A percentile compares a stretch with the other conserved stretches of the same genome.
Evolutionary conservation across 176 grass and related monocot species (phyloP).

Genomic region (Avena atlantica): DNA sequence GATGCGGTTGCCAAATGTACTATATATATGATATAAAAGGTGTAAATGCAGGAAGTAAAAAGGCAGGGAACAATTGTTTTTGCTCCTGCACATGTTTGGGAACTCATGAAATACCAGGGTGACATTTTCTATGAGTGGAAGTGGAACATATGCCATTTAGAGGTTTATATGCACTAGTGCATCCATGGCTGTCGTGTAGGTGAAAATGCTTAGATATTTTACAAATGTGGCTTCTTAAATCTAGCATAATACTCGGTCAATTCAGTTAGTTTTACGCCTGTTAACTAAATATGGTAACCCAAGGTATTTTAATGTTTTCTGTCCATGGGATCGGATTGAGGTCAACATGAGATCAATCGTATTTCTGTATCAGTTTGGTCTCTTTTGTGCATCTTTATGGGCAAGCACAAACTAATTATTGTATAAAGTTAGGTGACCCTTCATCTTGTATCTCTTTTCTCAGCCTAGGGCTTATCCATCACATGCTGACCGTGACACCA

Average conservation of each 20-base stretch:
- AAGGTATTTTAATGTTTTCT: conserved; percentile 12
- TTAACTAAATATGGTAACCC: not conserved
- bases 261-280: not conserved
- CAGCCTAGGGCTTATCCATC: conserved; percentile 66
- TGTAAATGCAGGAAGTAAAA: not conserved
- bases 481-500: conserved; percentile 78
- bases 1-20: not conserved
- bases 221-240: not conserved
- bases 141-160: not conserved
- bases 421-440: conserved; percentile 15
- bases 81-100: not conserved
- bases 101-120: not conserved
- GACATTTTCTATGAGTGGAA: not conserved
- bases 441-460: conserved; percentile 37
- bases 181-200: not conserved
- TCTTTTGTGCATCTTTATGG: not conserved
- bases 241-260: not conserved
- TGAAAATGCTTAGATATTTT: not conserved
- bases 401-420: not conserved
- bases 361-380: conserved; percentile 6
- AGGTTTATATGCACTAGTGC: not conserved
- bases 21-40: not conserved
- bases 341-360: not conserved
- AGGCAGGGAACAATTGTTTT: not conserved
- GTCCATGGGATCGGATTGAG: not conserved